Conservation (phyloP, 345 rosid species). For the Alliaria petiolata region DNA sequence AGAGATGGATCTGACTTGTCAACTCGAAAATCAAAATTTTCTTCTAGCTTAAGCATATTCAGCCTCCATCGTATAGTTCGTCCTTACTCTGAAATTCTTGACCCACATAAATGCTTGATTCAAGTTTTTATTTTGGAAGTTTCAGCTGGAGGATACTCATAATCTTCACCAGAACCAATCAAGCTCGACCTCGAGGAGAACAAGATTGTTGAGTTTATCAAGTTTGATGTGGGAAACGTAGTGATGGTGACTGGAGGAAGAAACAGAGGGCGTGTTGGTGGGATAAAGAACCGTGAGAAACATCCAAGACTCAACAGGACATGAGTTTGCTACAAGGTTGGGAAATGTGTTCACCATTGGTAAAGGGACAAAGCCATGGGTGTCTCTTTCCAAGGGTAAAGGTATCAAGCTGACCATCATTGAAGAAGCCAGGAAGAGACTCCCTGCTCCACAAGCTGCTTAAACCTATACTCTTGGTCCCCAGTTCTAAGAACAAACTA, state of each 20-base stretch:
- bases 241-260: conserved; percentile 63
- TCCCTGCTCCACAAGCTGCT: conserved; percentile 32
- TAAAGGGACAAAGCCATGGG: conserved; percentile 70
- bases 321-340: conserved; percentile 74
- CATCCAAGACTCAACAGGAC: conserved; percentile 64
- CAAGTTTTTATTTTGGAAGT: too few relatives aligned
- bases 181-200: conserved; percentile 60
- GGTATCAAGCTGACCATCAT: conserved; percentile 53
- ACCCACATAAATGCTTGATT: too few relatives aligned
- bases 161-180: conserved; percentile 5
- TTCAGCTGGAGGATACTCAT: too few relatives aligned
- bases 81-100: too few relatives aligned
- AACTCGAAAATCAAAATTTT: too few relatives aligned
- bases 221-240: conserved; percentile 76
- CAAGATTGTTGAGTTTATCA: conserved; percentile 68
- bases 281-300: conserved; percentile 33
- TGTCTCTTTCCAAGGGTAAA: conserved; percentile 77
- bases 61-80: too few relatives aligned
- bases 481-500: not conserved
- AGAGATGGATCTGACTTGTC: too few relatives aligned
- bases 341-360: conserved; percentile 72
- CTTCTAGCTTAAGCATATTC: too few relatives aligned
- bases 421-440: conserved; percentile 54
- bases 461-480: not conserved
- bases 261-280: conserved; percentile 28